phyloP scores from a whole-genome alignment of 345 rosid species.

The Arabidopsis arenosa region DNA sequence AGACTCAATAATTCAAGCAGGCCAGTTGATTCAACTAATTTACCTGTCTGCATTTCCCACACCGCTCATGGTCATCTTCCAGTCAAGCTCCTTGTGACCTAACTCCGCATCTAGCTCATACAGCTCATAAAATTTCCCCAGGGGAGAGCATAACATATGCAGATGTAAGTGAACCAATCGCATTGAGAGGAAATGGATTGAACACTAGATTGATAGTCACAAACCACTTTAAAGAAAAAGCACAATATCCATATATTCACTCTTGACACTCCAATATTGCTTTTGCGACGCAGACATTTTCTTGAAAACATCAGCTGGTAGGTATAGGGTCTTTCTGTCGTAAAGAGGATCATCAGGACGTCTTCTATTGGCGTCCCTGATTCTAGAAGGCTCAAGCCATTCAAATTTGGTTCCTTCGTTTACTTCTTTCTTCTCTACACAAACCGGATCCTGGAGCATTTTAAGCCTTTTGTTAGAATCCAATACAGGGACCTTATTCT shows the following conservation, averaged over 20 bases:
- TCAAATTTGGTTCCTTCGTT: conserved; percentile 76
- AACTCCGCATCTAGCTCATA: conserved; percentile 96
- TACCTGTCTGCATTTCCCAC: conserved; percentile 99
- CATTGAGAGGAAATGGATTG: conserved; percentile 4
- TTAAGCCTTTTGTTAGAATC: conserved; percentile 65
- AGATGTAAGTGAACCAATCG: conserved; percentile 27
- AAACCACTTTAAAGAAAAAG: conserved; percentile 97
- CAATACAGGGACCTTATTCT: conserved; percentile 42
- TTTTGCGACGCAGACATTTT: conserved; percentile 93
- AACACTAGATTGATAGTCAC: conserved; percentile 41
- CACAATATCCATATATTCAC: conserved; percentile 87
- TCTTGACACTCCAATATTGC: conserved; percentile 88
- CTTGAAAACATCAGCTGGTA: conserved; percentile 72
- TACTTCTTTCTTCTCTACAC: conserved; percentile 50
- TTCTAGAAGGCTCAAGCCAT: conserved; percentile 80
- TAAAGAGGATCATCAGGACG: conserved; percentile 80
- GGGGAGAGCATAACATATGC: conserved; percentile 36
- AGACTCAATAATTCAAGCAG: conserved; percentile 16
- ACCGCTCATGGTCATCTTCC: conserved; percentile 94
- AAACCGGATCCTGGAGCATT: conserved; percentile 51
- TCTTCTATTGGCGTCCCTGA: conserved; percentile 80
- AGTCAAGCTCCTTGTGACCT: conserved; percentile 92
- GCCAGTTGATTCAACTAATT: conserved; percentile 21
- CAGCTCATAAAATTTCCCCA: conserved; percentile 96
- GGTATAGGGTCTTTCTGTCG: conserved; percentile 73